Evolutionary conservation across 768 basidiomycete species (phyloP), one percentile per base, ranked within the genome.

Genomic region (Panus rudis): DNA sequence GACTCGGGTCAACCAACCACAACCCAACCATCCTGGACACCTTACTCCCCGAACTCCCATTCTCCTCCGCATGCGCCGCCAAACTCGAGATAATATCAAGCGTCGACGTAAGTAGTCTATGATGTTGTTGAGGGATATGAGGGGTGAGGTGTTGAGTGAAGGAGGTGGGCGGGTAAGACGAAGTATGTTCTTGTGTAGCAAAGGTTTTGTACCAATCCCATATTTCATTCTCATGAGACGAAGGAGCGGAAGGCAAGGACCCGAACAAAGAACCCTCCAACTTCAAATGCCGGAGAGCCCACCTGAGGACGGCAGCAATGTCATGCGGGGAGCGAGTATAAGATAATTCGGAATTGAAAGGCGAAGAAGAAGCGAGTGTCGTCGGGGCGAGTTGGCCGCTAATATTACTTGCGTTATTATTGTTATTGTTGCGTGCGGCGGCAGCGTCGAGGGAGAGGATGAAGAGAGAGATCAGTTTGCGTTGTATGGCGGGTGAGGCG

Each of bases 41-140:
- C 55, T 83, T 89, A 66, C 83, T 87, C 21, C 84, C 86, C 5
- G 84, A 85, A 2, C 78, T 78, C 39, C 85, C 73, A 53, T 83
- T 89, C 4, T 65, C 65, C 51, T 89, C 88, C 6, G 79, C 70
- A 51, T 83, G 83, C 3, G 83, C 72, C 0, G 87, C 83, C 5
- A 90, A 67, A 12, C 79, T 79, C 0, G 81, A 79, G 26, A 87
- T 73, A 6, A 86, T 60, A 39, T 78, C 74, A 3, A 90, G 64
- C 0, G 75, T 75, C 0, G 71, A 64, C 1, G 66, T 65, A 14
- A 90, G 66, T 13, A 89, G 62, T 39, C 80, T 75, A 0, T 72
- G 50, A 46, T 90, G 82, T 4, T 72, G 60, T 2, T 68, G 30
- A 4, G 84, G 79, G 3, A 89, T 56, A 17, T 68, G 61, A n/a